Conservation (phyloP, 148 eudicot species). For the Chenopodium formosanum region DNA sequence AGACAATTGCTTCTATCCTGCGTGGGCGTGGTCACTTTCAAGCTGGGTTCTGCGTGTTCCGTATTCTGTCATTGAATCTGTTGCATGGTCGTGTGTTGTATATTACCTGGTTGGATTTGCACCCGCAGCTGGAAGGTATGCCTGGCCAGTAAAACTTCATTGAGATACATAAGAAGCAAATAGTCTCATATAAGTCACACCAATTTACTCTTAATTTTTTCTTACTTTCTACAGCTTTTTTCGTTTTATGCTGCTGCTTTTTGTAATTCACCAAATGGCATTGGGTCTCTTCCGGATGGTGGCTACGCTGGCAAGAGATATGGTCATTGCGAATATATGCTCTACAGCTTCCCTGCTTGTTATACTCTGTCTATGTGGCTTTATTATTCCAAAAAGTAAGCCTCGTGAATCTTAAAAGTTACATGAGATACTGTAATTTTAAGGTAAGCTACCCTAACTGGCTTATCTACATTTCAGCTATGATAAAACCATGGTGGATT, state of each 20-base stretch:
- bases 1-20: conserved; percentile 77
- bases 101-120: conserved; percentile 76
- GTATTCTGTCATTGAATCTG: conserved; percentile 68
- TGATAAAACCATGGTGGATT: conserved; percentile 82
- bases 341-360: conserved; percentile 57
- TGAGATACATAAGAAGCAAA: background rate
- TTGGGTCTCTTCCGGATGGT: conserved; percentile 79
- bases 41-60: conserved; percentile 73
- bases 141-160: conserved; percentile 1
- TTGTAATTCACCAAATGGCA: conserved; percentile 83
- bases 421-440: background rate
- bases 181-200: background rate
- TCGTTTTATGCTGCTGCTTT: conserved; percentile 60
- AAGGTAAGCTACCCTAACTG: background rate
- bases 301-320: conserved; percentile 67
- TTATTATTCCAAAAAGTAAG: conserved; percentile 58
- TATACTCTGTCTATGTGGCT: conserved; percentile 71
- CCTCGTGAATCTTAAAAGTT: background rate
- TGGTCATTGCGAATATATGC: conserved; percentile 72
- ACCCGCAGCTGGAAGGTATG: conserved; percentile 67
- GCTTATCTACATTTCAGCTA: conserved; percentile 39
- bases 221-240: conserved; percentile 52
- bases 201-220: background rate
- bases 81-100: conserved; percentile 67
- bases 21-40: conserved; percentile 80